Base-by-base conservation (phyloP, 495 filamentous ascomycete genomes). In the Annulohypoxylon maeteangense region DNA sequence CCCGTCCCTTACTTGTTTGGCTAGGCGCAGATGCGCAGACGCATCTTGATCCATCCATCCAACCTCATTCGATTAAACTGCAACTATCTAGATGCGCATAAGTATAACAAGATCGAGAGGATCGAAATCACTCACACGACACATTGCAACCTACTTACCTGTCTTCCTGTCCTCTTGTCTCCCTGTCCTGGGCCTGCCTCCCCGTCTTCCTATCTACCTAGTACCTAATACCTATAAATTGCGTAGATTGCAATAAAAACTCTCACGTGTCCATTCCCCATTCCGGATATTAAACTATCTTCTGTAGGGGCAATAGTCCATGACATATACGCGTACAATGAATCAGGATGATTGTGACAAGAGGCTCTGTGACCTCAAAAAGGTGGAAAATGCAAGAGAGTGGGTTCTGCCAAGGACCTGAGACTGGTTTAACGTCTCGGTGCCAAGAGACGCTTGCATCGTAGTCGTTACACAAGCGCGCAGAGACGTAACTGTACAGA, bases 371-470 rank as follows among this genome's bases (percentile, higher is more conserved):
- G 50, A 58, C 51, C 31, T 62, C 31, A 29, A 62, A 45, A 58
- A 29, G 48, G 48, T 36, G 5, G 38, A 58, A 45, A 58, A 29
- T 42, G 56, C 38, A 1, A 7, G 8, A 45, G 25, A 56, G 48
- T 67, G 64, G 64, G 44, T 56, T 18, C 14, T 5, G 57, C 62
- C 57, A 66, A 62, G 68, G 48, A 1, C 38, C n/a, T 50, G 14
- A 44, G 48, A 54, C 62, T 60, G 63, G 14, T 14, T 38, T 36
- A 68, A 61, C 31, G 60, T 65, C 27, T 8, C 29, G 44, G 59
- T 62, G 62, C 68, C 59, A 72, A 72, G 64, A 40, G 27, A 48
- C 47, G 65, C 47, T 59, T 72, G 70, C 64, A 67, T 72, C 54
- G 25, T n/a, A 40, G 34, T 54, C 32, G 69, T 62, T 40, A 42